Base-by-base conservation (phyloP, 306 rosid species). In the Hippophae rhamnoides region DNA sequence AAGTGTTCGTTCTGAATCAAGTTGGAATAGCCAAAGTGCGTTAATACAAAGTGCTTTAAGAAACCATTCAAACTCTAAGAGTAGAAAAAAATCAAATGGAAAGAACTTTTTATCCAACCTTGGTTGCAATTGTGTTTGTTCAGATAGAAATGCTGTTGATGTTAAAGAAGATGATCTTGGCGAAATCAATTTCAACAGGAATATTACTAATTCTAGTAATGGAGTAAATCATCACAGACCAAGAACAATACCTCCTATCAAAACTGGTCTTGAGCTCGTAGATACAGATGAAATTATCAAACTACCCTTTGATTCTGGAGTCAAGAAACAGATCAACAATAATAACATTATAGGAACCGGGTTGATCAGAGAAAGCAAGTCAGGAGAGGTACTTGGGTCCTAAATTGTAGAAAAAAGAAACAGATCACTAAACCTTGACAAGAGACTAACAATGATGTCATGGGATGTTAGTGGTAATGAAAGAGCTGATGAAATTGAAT, bases 21-120 rank as follows among this genome's bases (percentile, higher is more conserved):
- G 99, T 67, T 75, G 78, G 89, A 86, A 93, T 78, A 93, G 99
- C 88, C 85, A 76, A 64, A 77, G 81, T 13, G 66, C 75, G 6
- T 71, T 93, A 1, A 49, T 93, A 26, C 77, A 65, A 62, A 56
- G 14, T 72, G 43, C 62, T 13, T 10, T 58, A 38, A 76, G 43
- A 60, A 74, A 78, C n/a, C 63, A 81, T 54, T 59, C 82, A 11
- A 10, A 7, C 6, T 7, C 14, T 27, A 67, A 18, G 23, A 18
- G 23, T 18, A 18, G 1, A 9, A 46, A 43, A 11, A 49, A 55
- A 11, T 13, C 43, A 31, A 68, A 47, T 61, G 72, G 72, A 52
- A 58, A 14, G 76, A 64, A 73, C 61, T 66, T 88, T 49, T 73
- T 93, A 13, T 77, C 90, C 0, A 42, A 45, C 54, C 76, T 88